Base-by-base conservation (phyloP, 2,329 filamentous ascomycete genomes). In the Colletotrichum brevisporum region DNA sequence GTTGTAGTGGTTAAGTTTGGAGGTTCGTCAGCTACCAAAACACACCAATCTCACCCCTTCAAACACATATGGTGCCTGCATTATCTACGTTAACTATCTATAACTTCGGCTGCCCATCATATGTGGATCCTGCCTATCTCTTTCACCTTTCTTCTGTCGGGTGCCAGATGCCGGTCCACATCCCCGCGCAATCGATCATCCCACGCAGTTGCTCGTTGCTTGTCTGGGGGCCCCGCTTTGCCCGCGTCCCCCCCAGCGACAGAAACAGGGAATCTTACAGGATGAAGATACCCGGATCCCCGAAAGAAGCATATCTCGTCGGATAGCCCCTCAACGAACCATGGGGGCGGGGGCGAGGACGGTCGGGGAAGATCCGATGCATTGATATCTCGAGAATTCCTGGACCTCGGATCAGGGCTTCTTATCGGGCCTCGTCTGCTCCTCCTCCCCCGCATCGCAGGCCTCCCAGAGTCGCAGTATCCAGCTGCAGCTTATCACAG, bases 251-350 rank as follows among this genome's bases (percentile, higher is more conserved):
- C 6, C 48, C 15, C 16, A 45, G 3, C 26, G 1, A 21, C 2
- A 27, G 13, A 61, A 53, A 21, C 31, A 43, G 21, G 47, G 27
- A 16, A 52, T 16, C 8, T 16, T 53, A 31, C 31, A 41, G 58
- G 58, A 43, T 61, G 48, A 61, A 41, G 48, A 52, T 61, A 61
- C 43, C 58, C 58, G 48, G 41, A 2, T 21, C n/a, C 16, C 31
- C 3, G 21, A 39, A 60, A 41, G 13, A 53, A 39, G 8, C 21
- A 50, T 41, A 48, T 13, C 26, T 48, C 39, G 16, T 59, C 56
- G 56, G 56, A 51, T 10, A 18, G 0, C 31, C n/a, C 31, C 31
- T 36, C 31, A 36, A 36, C 5, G 6, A 31, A 31, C 21, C 21
- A 24, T 24, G 21, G 21, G 21, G 21, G 10, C 9, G 27, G 27